Evolutionary conservation across 2,329 filamentous ascomycete genomes (phyloP), one percentile per base, ranked within the genome.

Genomic region (Talaromyces marneffei): DNA sequence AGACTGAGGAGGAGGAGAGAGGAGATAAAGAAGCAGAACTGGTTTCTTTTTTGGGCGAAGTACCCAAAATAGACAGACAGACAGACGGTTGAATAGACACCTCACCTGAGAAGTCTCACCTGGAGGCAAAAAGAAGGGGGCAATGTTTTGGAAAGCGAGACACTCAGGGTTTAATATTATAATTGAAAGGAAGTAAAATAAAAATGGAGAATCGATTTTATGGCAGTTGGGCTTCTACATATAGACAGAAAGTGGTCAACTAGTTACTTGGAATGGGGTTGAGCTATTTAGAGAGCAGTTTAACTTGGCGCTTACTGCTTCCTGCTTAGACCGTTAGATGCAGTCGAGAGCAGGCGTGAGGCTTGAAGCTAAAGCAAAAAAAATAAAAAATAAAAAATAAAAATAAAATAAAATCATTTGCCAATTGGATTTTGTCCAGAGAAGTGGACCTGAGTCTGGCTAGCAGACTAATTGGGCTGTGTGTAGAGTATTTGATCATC

Each of bases 151-250:
- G 10, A 35, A 52, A 18, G 31, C 23, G 27, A 50, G 31, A 50
- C 16, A 31, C 18, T 33, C 18, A 18, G n/a, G 29, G 5, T 14
- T 52, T 35, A 35, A 23, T 23, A 23, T 35, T 14, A 20, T 12
- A 20, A 18, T 18, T 18, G 27, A 31, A 20, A 18, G 27, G 46
- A 31, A 50, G 31, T 33, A 52, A 33, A 52, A 35, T 52, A 20
- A 33, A 23, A 52, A 20, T 33, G n/a, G 48, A 20, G n/a, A 25
- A 50, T 14, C 18, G 8, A 58, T 48, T 20, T 48, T 58, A 25
- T 18, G 29, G 56, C 29, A 37, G 20, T 16, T 27, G 18, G 56
- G 56, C 42, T 25, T 58, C 42, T 58, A 58, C 42, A 58, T 58
- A 58, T 50, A 57, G 10, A 52, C 29, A 33, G 16, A 52, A 20